These are phyloP conservation scores for Zasmidium cellare DNA, from an alignment of 2,329 filamentous ascomycete species.

Conservation along the genomic window DNA sequence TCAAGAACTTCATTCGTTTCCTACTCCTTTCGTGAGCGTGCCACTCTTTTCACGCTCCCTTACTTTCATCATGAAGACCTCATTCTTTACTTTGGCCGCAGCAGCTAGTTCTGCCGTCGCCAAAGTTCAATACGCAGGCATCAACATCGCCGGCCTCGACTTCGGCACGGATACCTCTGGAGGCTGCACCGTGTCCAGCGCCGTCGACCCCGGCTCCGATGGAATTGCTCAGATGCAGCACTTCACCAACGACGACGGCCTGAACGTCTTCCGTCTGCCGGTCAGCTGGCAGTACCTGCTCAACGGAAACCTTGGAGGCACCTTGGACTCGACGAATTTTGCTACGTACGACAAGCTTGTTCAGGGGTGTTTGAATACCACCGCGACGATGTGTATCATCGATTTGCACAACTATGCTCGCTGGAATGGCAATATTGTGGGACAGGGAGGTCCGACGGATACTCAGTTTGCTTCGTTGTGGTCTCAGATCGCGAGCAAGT, in stretches of 20 bases:
- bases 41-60: conserved; percentile 22
- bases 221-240: conserved; percentile 54
- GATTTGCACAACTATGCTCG: conserved; percentile 35
- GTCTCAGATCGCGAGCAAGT: conserved; percentile 57
- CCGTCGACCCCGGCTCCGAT: conserved; percentile 33
- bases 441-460: conserved; percentile 64
- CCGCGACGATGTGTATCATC: conserved; percentile 33
- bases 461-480: conserved; percentile 61
- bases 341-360: conserved; percentile 32
- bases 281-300: conserved; percentile 38
- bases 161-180: conserved; percentile 41
- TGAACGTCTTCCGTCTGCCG: conserved; percentile 61
- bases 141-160: conserved; percentile 37
- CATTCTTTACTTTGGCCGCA: conserved; percentile 21
- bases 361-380: conserved; percentile 38
- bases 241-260: conserved; percentile 54
- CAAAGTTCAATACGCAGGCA: conserved; percentile 31
- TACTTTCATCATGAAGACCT: conserved; percentile 25
- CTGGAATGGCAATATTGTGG: conserved; percentile 61
- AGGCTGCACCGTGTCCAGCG: conserved; percentile 36
- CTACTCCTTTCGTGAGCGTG: conserved; percentile 8
- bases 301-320: conserved; percentile 30
- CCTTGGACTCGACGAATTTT: conserved; percentile 25
- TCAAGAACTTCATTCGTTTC: conserved; percentile 6
- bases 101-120: conserved; percentile 20